Base-by-base conservation (phyloP, 768 basidiomycete genomes). In the Xerocomellus amylosporus region DNA sequence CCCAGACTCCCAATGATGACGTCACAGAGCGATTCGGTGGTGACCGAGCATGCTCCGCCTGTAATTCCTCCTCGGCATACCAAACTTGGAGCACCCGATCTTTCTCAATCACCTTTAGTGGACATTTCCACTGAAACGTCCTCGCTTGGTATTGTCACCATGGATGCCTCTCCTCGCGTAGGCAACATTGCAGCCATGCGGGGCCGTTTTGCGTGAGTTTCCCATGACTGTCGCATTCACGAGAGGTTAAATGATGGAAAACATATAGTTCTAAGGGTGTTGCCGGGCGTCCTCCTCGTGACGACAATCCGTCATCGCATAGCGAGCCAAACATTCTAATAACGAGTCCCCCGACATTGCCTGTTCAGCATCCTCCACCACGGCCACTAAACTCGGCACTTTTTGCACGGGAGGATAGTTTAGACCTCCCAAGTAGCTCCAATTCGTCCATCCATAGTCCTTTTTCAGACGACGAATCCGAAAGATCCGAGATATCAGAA, bases 141-240 rank as follows among this genome's bases (percentile, higher is more conserved):
- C 5, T 37, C 44, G 3, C 44, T 46, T 22, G 46, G 20, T 33
- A 20, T 41, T 10, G 7, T 20, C 8, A 13, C 44, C 4, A 6
- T 49, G 12, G 56, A 57, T 39, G 24, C 38, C 22, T 55, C 63
- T 4, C 52, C 59, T 28, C 51, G 56, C 12, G 13, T 37, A 41
- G 47, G 65, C 17, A 70, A 68, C 19, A 73, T 80, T 6, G 67
- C 78, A 19, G 70, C 77, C 2, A 64, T 77, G 34, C 73, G 75
- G 36, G 73, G 57, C 55, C 73, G 74, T 34, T 66, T 65, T 24
- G 20, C 55, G 67, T 70, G 45, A 53, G 64, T 61, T 9, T 53
- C 15, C 4, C 39, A 5, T 9, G 14, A 28, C 14, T 6, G 0
- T 38, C 3, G 5, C 14, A 28, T 37, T 39, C 26, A 24, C 2